phyloP scores from a whole-genome alignment of 257 asterid genomes.

The Solanum sitiens region DNA sequence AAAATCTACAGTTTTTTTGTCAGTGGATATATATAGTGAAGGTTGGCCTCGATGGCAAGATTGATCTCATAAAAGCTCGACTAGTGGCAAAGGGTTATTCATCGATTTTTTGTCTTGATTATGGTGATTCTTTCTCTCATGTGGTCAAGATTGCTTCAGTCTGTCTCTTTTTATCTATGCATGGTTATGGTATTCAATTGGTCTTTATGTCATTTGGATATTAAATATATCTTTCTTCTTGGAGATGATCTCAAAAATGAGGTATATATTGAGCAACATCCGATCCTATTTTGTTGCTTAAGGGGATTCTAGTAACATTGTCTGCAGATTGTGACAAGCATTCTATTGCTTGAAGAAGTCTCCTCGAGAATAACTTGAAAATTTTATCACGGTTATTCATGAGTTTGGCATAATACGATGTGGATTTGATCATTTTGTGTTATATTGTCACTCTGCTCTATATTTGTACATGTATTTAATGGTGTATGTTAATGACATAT shows the following conservation, averaged over 20 bases:
- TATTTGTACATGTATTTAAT: too few species aligned
- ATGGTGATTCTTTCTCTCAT: background rate
- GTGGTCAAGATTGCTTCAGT: background rate
- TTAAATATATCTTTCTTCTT: background rate
- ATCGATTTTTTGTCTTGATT: background rate
- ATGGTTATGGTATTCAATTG: background rate
- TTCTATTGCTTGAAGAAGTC: background rate
- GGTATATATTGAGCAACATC: background rate
- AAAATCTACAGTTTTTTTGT: too few species aligned
- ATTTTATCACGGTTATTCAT: background rate
- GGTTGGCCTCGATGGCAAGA: background rate
- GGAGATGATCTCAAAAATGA: background rate
- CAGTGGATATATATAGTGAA: background rate
- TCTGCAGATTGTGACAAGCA: background rate
- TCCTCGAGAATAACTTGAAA: background rate
- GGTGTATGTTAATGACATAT: too few species aligned
- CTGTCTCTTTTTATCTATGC: background rate
- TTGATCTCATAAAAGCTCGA: background rate
- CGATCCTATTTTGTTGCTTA: background rate
- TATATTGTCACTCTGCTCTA: too few species aligned
- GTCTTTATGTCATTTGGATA: background rate
- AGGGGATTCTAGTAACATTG: background rate
- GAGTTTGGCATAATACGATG: background rate
- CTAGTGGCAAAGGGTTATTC: background rate
- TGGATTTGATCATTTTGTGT: background rate